These are phyloP conservation scores for Trichophyton rubrum DNA, from an alignment of 2,329 filamentous ascomycete genomes.

Conservation along the genomic window DNA sequence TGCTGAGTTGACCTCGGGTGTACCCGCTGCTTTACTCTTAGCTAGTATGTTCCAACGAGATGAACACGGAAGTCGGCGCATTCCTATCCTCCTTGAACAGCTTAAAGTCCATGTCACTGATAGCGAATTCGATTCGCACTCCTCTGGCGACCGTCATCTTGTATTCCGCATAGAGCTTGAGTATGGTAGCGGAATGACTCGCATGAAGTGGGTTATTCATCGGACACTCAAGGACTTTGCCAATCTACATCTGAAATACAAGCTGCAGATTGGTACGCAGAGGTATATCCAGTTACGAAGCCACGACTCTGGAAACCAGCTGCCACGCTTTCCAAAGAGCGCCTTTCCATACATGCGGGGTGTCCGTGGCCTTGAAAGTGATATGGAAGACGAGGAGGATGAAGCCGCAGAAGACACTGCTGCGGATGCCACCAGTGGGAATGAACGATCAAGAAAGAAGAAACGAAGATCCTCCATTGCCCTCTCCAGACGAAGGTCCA, in stretches of 20 bases:
- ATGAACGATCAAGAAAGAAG: slow-evolving; percentile 45
- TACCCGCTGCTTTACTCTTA: slow-evolving; percentile 83
- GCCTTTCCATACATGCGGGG: slow-evolving; percentile 82
- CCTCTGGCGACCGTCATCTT: slow-evolving; percentile 54
- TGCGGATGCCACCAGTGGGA: slow-evolving; percentile 58
- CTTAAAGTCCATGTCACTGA: slow-evolving; percentile 79
- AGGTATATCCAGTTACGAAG: slow-evolving; percentile 61
- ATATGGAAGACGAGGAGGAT: slow-evolving; percentile 58
- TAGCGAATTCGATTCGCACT: slow-evolving; percentile 51
- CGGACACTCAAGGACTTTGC: slow-evolving; percentile 79
- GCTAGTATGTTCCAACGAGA: slow-evolving; percentile 97
- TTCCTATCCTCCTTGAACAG: slow-evolving; percentile 89
- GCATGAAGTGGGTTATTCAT: slow-evolving; percentile 93
- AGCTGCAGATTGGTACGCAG: slow-evolving; percentile 70
- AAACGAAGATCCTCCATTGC: slow-evolving; percentile 45
- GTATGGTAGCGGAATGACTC: slow-evolving; percentile 86
- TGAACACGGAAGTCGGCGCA: slow-evolving; percentile 87
- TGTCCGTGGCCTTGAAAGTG: slow-evolving; percentile 65
- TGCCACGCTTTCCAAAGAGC: slow-evolving; percentile 79
- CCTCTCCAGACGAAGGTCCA: slow-evolving; percentile 48
- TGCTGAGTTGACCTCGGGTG: slow-evolving; percentile 84
- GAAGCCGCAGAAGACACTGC: slow-evolving; percentile 37
- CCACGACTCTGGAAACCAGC: slow-evolving; percentile 59
- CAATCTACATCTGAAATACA: slow-evolving; percentile 89
- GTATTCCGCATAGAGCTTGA: slow-evolving; percentile 87